Evolutionary conservation across 2,329 filamentous ascomycete genomes (phyloP).

Genomic region (Alternaria sp.): DNA sequence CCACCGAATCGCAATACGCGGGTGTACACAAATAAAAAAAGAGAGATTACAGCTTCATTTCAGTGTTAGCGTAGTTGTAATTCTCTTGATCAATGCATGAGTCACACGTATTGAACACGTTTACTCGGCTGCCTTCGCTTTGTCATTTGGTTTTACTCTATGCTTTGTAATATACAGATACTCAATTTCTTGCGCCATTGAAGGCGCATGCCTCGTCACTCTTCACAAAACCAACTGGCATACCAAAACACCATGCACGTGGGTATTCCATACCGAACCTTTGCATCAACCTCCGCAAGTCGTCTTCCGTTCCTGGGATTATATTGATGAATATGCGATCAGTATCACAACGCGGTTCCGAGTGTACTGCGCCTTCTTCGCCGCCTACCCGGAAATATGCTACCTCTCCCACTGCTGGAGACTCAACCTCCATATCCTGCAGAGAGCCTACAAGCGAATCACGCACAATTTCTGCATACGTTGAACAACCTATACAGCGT

Average conservation of each 20-base stretch:
- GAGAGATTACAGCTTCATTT: not conserved
- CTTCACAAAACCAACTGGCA: slow-evolving; percentile 23
- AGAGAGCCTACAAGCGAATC: too few species aligned
- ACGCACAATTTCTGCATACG: too few species aligned
- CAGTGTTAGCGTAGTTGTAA: not conserved
- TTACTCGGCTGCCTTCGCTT: not conserved
- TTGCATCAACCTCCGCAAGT: slow-evolving; percentile 40
- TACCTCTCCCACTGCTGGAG: too few species aligned
- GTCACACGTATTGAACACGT: not conserved
- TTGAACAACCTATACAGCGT: too few species aligned
- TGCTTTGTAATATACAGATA: not conserved
- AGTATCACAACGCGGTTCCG: slow-evolving; percentile 40
- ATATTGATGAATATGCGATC: slow-evolving; percentile 51
- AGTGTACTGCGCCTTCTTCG: slow-evolving; percentile 30
- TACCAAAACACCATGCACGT: slow-evolving; percentile 35
- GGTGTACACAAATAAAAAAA: not conserved
- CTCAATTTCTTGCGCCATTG: not conserved
- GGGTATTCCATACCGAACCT: slow-evolving; percentile 45
- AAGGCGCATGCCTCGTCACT: slow-evolving; percentile 13
- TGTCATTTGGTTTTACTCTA: not conserved
- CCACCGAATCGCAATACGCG: not conserved
- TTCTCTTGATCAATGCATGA: not conserved
- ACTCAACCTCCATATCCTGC: too few species aligned
- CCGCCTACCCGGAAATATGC: too few species aligned
- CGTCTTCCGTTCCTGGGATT: slow-evolving; percentile 45